Percentiles rank a stretch among this genome's conserved stretches.
These are phyloP conservation scores for Prosopis cineraria DNA, from an alignment of 306 rosid genomes.

Conservation along the genomic window DNA sequence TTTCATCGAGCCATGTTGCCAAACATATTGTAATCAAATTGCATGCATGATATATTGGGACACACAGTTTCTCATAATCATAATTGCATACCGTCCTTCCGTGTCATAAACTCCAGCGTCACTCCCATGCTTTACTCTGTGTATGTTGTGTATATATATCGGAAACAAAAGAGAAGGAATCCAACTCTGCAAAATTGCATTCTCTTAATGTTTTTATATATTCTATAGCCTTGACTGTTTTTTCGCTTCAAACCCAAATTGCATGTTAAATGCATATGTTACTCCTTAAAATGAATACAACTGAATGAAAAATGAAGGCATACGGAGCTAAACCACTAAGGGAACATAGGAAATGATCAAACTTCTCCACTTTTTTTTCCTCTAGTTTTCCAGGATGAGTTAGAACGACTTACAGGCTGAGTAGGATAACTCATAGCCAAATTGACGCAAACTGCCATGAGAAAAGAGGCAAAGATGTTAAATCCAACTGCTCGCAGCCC, in stretches of 20 bases:
- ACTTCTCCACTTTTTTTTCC: neutral
- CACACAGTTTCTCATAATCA: neutral
- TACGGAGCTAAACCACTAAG: neutral
- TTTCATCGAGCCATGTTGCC: neutral
- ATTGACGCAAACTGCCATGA: neutral
- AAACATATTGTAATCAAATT: neutral
- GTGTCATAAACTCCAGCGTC: conserved; percentile 82
- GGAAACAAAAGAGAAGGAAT: conserved; percentile 83
- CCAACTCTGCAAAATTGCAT: conserved; percentile 55
- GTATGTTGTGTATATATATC: conserved; percentile 65
- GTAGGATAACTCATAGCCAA: neutral
- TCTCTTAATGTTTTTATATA: neutral
- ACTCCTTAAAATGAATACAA: neutral
- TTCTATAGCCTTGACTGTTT: neutral
- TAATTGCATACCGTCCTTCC: conserved; percentile 67
- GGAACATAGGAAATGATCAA: neutral
- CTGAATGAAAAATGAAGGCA: neutral
- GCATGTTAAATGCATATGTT: neutral
- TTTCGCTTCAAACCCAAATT: neutral
- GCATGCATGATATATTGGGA: neutral
- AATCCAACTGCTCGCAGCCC: conserved; percentile 11
- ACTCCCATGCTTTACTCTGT: conserved; percentile 81
- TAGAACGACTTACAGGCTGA: conserved; percentile 57
- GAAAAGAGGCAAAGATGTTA: neutral
- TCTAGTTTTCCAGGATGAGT: neutral